These are phyloP conservation scores for Rubroshorea leprosula DNA, from an alignment of 345 rosid genomes.

Conservation along the genomic window DNA sequence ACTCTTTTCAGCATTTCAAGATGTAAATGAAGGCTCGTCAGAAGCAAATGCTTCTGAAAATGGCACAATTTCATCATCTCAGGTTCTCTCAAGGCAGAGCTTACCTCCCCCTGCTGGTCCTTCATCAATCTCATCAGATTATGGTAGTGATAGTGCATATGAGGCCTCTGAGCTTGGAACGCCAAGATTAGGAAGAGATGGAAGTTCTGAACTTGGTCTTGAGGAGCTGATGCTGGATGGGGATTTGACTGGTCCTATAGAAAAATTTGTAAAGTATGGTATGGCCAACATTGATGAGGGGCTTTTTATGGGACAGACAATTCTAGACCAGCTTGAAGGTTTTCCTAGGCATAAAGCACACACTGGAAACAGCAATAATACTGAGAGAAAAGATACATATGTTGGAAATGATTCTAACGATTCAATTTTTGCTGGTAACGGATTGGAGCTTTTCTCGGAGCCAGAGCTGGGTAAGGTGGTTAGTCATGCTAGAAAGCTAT, in stretches of 20 bases:
- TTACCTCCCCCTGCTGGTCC: slow-evolving; percentile 48
- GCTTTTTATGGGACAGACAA: slow-evolving; percentile 86
- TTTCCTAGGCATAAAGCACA: slow-evolving; percentile 61
- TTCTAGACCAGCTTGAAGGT: slow-evolving; percentile 88
- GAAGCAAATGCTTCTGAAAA: slow-evolving; percentile 42
- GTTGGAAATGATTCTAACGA: slow-evolving; percentile 56
- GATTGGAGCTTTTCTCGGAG: slow-evolving; percentile 58
- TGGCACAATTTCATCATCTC: slow-evolving; percentile 37
- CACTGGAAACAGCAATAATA: slow-evolving; percentile 43
- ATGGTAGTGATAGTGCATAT: slow-evolving; percentile 92
- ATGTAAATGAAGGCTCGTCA: slow-evolving; percentile 44
- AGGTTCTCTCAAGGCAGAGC: slow-evolving; percentile 43
- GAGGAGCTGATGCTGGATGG: slow-evolving; percentile 74
- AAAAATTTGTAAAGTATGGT: slow-evolving; percentile 77
- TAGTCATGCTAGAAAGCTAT: slow-evolving; percentile 60
- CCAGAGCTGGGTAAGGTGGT: slow-evolving; percentile 41
- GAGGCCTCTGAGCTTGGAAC: slow-evolving; percentile 92
- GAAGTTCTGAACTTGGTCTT: slow-evolving; percentile 58
- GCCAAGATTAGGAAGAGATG: slow-evolving; percentile 61
- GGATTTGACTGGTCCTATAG: slow-evolving; percentile 74
- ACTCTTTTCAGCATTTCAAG: slow-evolving; percentile 82
- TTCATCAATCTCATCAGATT: slow-evolving; percentile 79
- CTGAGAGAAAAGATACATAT: slow-evolving; percentile 33
- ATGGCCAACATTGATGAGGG: slow-evolving; percentile 96
- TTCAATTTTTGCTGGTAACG: slow-evolving; percentile 41